Percentiles rank a stretch among this genome's conserved stretches.
Evolutionary conservation across 139 green algal species (phyloP).

Genomic region (Picochlorum sp.): DNA sequence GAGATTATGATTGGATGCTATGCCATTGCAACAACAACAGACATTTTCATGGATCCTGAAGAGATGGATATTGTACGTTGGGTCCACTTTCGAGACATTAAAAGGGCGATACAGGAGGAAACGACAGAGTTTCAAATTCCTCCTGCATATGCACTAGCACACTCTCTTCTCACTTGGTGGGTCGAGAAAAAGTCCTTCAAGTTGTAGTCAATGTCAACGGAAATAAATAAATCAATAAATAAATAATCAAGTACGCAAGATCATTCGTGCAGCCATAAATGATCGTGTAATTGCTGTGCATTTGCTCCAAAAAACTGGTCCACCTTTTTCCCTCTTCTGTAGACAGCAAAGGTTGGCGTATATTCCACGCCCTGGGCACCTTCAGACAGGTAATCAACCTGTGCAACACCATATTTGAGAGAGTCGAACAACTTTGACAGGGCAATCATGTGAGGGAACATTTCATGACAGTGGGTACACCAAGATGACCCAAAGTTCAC

Average conservation of each 20-base stretch:
- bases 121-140: conserved; percentile 61
- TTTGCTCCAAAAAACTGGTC: conserved; percentile 38
- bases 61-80: conserved; percentile 76
- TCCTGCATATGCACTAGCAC: conserved; percentile 64
- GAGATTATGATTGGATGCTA: conserved; percentile 86
- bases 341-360: conserved; percentile 61
- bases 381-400: conserved; percentile 58
- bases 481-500: conserved; percentile 42
- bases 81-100: conserved; percentile 17
- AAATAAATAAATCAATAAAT: background rate
- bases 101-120: background rate
- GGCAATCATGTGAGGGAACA: conserved; percentile 31
- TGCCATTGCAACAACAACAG: conserved; percentile 46
- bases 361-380: conserved; percentile 40
- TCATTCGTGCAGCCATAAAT: conserved; percentile 23
- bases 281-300: conserved; percentile 28
- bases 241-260: background rate
- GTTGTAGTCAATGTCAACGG: background rate
- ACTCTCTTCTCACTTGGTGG: conserved; percentile 68
- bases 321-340: conserved; percentile 40
- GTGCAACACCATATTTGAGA: conserved; percentile 56
- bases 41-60: conserved; percentile 48
- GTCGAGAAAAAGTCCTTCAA: conserved; percentile 18
- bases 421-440: conserved; percentile 27
- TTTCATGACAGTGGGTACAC: conserved; percentile 34